Evolutionary conservation across 192 early-diverging fungal genomes (phyloP).

Genomic region (Backusella liffmaniae): DNA sequence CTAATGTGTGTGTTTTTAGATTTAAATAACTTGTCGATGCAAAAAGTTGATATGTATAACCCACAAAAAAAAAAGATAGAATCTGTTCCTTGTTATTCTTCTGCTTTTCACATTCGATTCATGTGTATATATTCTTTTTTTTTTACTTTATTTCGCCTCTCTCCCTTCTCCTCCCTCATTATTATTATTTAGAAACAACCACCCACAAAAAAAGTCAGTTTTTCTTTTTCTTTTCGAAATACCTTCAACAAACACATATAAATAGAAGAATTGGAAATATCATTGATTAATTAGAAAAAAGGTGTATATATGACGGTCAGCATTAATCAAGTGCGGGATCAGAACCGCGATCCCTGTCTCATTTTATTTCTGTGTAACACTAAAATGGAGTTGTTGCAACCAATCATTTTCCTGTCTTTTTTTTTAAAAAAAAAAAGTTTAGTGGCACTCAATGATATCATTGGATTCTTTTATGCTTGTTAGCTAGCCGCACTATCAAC

Average conservation of each 20-base stretch:
- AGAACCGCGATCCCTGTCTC: constrained; percentile 1
- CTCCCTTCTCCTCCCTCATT: background rate
- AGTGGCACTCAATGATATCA: background rate
- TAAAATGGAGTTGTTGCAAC: background rate
- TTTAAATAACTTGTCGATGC: background rate
- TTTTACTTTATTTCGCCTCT: background rate
- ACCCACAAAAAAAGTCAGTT: background rate
- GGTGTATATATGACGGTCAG: background rate
- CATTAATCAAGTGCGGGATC: background rate
- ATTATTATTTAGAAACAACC: background rate
- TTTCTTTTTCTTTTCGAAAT: constrained; percentile 6
- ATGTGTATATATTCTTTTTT: background rate
- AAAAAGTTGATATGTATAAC: background rate
- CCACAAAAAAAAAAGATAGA: background rate
- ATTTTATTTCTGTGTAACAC: background rate
- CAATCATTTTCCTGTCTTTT: background rate
- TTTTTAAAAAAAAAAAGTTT: background rate
- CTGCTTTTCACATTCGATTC: background rate
- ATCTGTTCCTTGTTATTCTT: background rate
- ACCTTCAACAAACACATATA: background rate
- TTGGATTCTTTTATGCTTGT: background rate
- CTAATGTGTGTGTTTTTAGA: background rate
- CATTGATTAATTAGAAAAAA: background rate
- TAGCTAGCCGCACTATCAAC: background rate
- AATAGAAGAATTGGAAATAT: background rate